Percentiles rank a stretch among this genome's conserved stretches.
phyloP scores from a whole-genome alignment of 257 asterid species.

The Mitragyna speciosa region DNA sequence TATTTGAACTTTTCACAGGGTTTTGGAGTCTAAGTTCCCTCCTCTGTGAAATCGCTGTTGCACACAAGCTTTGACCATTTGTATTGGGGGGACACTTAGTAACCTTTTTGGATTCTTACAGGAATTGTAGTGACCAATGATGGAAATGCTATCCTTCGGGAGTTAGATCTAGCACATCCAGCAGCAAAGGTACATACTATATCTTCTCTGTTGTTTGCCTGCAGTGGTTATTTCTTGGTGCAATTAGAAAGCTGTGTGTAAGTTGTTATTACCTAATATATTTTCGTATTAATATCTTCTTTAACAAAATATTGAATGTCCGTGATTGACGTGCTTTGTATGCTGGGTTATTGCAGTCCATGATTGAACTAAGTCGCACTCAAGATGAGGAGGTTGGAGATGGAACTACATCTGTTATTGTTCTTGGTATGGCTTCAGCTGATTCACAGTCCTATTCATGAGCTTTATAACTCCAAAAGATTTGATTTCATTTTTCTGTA shows the following conservation, averaged over 20 bases:
- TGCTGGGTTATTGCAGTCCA: conserved; percentile 60
- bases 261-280: neutral
- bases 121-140: conserved; percentile 97
- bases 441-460: neutral
- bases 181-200: conserved; percentile 72
- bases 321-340: conserved; percentile 18
- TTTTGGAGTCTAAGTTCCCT: neutral
- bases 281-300: neutral
- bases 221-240: neutral
- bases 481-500: neutral
- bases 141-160: conserved; percentile 96
- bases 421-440: conserved; percentile 63
- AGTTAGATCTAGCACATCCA: conserved; percentile 92
- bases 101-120: conserved; percentile 17
- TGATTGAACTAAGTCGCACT: conserved; percentile 98
- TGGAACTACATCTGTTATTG: conserved; percentile 97
- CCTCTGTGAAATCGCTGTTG: neutral
- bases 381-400: conserved; percentile 99
- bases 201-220: neutral
- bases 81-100: neutral
- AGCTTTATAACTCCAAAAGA: neutral
- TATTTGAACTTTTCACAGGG: neutral
- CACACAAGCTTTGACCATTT: neutral
- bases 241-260: neutral
- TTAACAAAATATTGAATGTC: neutral